phyloP scores from a whole-genome alignment of 2,329 filamentous ascomycete species.

The Akanthomyces lecanii region DNA sequence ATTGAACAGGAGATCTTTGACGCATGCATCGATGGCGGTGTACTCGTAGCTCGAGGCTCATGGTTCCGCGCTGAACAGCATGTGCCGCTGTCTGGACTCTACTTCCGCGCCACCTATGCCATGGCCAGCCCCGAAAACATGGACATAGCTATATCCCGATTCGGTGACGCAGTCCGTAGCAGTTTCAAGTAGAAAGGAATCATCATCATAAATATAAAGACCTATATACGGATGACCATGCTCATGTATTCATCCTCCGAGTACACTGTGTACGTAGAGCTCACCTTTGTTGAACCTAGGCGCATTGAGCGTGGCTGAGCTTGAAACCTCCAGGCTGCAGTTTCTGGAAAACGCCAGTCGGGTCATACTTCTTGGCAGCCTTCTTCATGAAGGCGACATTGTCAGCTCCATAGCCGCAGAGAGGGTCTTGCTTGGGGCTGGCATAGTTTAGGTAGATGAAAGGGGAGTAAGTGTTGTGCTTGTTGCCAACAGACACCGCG shows the following conservation, averaged over 20 bases:
- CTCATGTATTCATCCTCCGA: neutral
- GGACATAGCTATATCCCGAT: slow-evolving; percentile 65
- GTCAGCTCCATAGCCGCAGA: slow-evolving; percentile 34
- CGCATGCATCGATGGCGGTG: slow-evolving; percentile 67
- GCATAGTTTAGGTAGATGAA: slow-evolving; percentile 42
- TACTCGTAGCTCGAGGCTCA: slow-evolving; percentile 76
- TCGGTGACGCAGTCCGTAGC: slow-evolving; percentile 71
- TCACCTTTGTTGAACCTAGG: neutral
- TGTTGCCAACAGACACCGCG: slow-evolving; percentile 9
- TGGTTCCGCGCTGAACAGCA: slow-evolving; percentile 83
- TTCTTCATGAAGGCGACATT: slow-evolving; percentile 30
- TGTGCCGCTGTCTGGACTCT: slow-evolving; percentile 60
- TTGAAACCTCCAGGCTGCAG: slow-evolving; percentile 29
- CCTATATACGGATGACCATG: neutral
- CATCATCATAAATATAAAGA: slow-evolving; percentile 1
- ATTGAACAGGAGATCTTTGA: slow-evolving; percentile 88
- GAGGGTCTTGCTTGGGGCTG: slow-evolving; percentile 32
- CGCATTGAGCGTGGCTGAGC: slow-evolving; percentile 13
- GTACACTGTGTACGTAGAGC: neutral
- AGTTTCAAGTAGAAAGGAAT: neutral
- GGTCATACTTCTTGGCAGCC: slow-evolving; percentile 31
- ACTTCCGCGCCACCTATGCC: slow-evolving; percentile 87
- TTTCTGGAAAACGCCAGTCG: slow-evolving; percentile 30
- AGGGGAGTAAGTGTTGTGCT: slow-evolving; percentile 12
- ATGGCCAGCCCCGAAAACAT: slow-evolving; percentile 70